Conservation (phyloP, 1,284 basidiomycete species). For the Volvariella surrecta region DNA sequence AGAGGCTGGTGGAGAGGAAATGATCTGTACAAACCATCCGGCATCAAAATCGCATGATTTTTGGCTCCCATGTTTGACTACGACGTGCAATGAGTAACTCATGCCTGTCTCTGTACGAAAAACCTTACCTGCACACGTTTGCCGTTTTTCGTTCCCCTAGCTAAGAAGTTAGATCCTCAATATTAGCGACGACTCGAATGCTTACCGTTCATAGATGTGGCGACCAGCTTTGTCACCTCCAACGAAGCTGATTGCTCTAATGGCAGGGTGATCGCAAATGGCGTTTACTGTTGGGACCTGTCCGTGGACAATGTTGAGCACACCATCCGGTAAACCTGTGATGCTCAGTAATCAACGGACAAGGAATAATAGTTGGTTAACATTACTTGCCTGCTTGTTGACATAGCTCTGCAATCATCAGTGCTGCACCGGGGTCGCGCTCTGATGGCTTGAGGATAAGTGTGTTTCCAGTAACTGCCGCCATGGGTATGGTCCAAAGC, state of each 20-base stretch:
- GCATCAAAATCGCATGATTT: constrained; percentile 94
- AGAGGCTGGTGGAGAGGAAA: constrained; percentile 4
- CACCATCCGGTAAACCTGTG: constrained; percentile 67
- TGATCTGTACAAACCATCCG: constrained; percentile 57
- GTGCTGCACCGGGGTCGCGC: constrained; percentile 92
- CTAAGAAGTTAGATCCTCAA: no score
- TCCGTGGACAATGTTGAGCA: constrained; percentile 88
- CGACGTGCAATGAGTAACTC: constrained; percentile 4
- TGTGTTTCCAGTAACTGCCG: constrained; percentile 89
- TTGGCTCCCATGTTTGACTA: constrained; percentile 93
- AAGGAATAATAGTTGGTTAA: neutral
- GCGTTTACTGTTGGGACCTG: constrained; percentile 86
- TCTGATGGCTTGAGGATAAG: constrained; percentile 94
- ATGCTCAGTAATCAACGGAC: constrained; percentile 18
- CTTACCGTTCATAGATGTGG: constrained; percentile 87
- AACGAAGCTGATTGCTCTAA: constrained; percentile 97
- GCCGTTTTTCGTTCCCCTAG: constrained; percentile 78
- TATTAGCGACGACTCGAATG: no score
- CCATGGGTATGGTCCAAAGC: constrained; percentile 90
- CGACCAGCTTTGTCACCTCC: constrained; percentile 90
- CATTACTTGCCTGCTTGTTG: constrained; percentile 65
- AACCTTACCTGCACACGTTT: constrained; percentile 78
- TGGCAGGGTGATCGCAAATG: constrained; percentile 86
- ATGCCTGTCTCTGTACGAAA: neutral
- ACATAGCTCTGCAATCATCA: constrained; percentile 95